Percentiles rank a stretch among this genome's conserved stretches.
phyloP scores from a whole-genome alignment of 2,329 filamentous ascomycete genomes.

The Zymoseptoria tritici region DNA sequence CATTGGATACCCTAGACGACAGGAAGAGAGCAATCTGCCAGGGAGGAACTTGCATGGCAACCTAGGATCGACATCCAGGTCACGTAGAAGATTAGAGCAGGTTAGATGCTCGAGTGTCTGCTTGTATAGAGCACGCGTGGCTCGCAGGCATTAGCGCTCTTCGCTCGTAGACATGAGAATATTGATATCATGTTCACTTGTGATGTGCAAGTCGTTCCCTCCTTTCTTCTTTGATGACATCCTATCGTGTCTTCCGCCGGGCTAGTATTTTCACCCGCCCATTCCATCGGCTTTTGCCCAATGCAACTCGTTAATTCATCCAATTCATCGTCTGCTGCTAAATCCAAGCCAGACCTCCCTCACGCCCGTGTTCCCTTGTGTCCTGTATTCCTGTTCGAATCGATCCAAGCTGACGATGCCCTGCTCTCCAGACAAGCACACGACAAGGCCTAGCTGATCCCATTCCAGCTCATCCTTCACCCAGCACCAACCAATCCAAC shows the following conservation, averaged over 20 bases:
- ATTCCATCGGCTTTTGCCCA: background rate
- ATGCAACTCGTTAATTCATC: background rate
- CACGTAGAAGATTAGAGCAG: background rate
- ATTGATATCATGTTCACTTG: background rate
- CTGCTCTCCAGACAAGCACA: too few relatives aligned
- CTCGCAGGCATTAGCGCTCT: background rate
- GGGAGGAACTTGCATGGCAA: background rate
- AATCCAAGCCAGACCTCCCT: background rate
- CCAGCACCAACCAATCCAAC: conserved; percentile 25
- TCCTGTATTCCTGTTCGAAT: background rate
- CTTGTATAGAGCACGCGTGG: background rate
- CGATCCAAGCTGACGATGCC: background rate
- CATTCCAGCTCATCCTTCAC: background rate
- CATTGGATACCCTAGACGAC: background rate
- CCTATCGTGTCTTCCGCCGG: background rate
- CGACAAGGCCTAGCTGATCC: background rate
- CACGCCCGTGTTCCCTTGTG: background rate
- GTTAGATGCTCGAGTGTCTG: background rate
- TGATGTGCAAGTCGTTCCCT: background rate
- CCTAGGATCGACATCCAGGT: background rate
- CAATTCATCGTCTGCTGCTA: background rate
- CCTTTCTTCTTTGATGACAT: background rate
- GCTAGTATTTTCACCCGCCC: background rate
- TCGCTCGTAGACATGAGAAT: background rate
- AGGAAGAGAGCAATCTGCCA: background rate